phyloP scores from a whole-genome alignment of 352 stramenopile genomes.

The Globisporangium sylvaticum region DNA sequence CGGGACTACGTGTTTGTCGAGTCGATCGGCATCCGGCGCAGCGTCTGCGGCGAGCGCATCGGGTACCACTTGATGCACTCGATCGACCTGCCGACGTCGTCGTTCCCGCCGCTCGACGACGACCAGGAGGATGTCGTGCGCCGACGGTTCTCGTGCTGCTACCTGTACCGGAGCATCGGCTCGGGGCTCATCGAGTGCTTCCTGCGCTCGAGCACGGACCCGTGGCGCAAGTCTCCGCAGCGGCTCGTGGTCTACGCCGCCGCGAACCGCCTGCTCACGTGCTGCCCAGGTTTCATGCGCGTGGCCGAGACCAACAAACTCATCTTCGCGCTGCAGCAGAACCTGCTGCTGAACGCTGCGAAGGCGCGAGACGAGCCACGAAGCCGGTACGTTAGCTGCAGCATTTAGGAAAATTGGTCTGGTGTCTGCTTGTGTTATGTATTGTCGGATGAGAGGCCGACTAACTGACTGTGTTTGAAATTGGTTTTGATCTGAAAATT shows the following conservation, averaged over 20 bases:
- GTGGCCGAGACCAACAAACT: slow-evolving; percentile 23
- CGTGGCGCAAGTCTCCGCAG: slow-evolving; percentile 8
- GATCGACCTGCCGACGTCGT: slow-evolving; percentile 22
- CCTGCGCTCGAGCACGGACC: slow-evolving; percentile 11
- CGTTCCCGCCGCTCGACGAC: slow-evolving; percentile 10
- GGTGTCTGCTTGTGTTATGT: too few relatives aligned
- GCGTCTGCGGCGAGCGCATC: slow-evolving; percentile 19
- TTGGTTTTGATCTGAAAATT: too few relatives aligned
- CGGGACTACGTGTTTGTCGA: slow-evolving; percentile 24
- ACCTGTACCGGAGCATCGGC: slow-evolving; percentile 17
- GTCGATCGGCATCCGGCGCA: slow-evolving; percentile 20
- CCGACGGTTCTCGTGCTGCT: slow-evolving; percentile 16
- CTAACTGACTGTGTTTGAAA: background rate
- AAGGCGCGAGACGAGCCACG: background rate
- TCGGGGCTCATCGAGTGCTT: slow-evolving; percentile 22
- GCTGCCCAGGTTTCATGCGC: slow-evolving; percentile 19
- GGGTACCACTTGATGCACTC: slow-evolving; percentile 34
- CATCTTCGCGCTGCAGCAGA: slow-evolving; percentile 18
- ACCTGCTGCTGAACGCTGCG: background rate
- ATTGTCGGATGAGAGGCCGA: background rate
- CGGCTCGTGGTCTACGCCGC: slow-evolving; percentile 11
- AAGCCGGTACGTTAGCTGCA: background rate
- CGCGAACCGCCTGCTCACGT: slow-evolving; percentile 15
- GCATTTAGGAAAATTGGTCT: background rate
- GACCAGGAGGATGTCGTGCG: slow-evolving; percentile 16